A percentile compares a stretch with the other conserved stretches of the same genome.
phyloP scores from a whole-genome alignment of 2,329 filamentous ascomycete species.

The Alternaria metachromatica region DNA sequence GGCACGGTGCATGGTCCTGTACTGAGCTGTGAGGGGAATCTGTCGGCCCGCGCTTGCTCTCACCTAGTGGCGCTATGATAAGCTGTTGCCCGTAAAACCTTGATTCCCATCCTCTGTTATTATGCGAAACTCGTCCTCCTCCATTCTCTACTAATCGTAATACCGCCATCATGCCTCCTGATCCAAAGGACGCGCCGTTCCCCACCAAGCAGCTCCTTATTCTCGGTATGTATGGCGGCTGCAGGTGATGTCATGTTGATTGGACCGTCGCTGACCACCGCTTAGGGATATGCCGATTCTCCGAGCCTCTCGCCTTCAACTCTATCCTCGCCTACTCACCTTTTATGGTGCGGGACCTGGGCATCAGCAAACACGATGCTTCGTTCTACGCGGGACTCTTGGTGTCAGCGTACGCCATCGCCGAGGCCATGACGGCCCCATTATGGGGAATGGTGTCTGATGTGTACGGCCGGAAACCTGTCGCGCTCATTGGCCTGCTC shows the following conservation, averaged over 20 bases:
- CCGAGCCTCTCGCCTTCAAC: conserved; percentile 90
- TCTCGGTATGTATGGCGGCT: conserved; percentile 40
- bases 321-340: conserved; percentile 84
- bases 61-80: conserved; percentile 24
- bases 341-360: conserved; percentile 49
- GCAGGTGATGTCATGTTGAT: conserved; percentile 24
- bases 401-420: conserved; percentile 87
- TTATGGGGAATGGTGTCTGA: conserved; percentile 51
- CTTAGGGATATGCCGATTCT: conserved; percentile 86
- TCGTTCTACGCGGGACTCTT: conserved; percentile 86
- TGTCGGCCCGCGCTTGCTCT: conserved; percentile 25
- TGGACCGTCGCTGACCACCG: conserved; percentile 25
- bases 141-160: conserved; percentile 20
- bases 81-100: conserved; percentile 28
- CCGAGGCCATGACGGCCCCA: conserved; percentile 86
- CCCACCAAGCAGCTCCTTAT: conserved; percentile 56
- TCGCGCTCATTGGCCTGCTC: conserved; percentile 61
- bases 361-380: conserved; percentile 52
- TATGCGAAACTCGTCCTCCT: conserved; percentile 22
- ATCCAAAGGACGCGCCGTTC: conserved; percentile 49
- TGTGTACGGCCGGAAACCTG: conserved; percentile 50
- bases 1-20: conserved; percentile 14
- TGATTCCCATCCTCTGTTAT: conserved; percentile 18
- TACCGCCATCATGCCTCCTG: conserved; percentile 34
- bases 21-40: conserved; percentile 23